These are phyloP conservation scores for Oryza glaberrima DNA, from an alignment of 176 grass and related monocot species.

Conservation along the genomic window DNA sequence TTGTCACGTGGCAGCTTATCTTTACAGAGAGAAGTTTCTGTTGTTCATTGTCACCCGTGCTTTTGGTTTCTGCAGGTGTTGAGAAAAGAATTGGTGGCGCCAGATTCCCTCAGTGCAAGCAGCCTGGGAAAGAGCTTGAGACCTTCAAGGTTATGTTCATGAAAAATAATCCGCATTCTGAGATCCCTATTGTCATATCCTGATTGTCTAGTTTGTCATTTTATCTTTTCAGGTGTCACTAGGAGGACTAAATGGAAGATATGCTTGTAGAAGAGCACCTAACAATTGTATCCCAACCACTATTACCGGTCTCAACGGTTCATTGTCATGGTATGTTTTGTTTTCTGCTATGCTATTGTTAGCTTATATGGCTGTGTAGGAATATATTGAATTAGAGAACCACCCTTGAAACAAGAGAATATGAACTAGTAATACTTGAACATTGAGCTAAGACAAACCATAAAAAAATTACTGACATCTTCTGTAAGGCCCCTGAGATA, in stretches of 20 bases:
- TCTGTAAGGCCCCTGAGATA: not conserved
- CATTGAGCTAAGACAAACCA: not conserved
- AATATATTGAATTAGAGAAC: not conserved
- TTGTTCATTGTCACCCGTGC: not conserved
- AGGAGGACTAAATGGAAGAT: conserved; percentile 36
- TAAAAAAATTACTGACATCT: not conserved
- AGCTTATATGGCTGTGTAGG: not conserved
- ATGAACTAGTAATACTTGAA: conserved; percentile 2
- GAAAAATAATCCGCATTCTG: not conserved
- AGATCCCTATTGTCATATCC: not conserved
- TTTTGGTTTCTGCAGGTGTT: conserved; percentile 55
- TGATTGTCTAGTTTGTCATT: conserved; percentile 18
- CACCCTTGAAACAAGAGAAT: not conserved
- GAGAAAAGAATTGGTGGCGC: conserved; percentile 55
- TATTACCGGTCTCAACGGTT: conserved; percentile 49
- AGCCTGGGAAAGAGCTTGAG: conserved; percentile 35
- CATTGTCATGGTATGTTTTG: conserved; percentile 53
- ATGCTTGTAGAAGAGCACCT: conserved; percentile 35
- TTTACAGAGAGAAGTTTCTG: not conserved
- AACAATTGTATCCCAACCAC: conserved; percentile 31
- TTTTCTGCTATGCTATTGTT: not conserved
- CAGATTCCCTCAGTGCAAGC: conserved; percentile 40
- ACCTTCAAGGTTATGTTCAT: conserved; percentile 55
- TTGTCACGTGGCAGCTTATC: not conserved
- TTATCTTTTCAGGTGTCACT: conserved; percentile 48